phyloP scores from a whole-genome alignment of 495 filamentous ascomycete species.

The Daldinia grandis region DNA sequence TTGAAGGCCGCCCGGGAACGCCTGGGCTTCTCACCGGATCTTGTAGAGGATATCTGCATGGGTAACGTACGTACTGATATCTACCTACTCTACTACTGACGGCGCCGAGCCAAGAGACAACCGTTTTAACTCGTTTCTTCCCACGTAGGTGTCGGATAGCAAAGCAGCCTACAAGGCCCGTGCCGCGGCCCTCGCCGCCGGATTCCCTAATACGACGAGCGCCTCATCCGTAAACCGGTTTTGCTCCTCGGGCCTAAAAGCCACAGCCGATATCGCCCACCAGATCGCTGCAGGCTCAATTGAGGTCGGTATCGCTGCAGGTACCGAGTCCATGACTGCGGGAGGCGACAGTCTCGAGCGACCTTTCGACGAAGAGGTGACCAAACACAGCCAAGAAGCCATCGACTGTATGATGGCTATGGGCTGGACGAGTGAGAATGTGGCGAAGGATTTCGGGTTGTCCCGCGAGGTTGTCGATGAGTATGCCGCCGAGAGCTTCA shows the following conservation, averaged over 20 bases:
- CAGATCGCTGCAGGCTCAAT: conserved; percentile 84
- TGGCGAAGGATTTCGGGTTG: conserved; percentile 90
- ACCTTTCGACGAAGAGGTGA: conserved; percentile 81
- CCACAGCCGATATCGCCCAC: conserved; percentile 92
- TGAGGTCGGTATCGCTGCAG: conserved; percentile 85
- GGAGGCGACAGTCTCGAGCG: conserved; percentile 70
- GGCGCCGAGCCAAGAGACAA: too few relatives aligned
- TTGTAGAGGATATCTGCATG: conserved; percentile 91
- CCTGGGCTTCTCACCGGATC: conserved; percentile 78
- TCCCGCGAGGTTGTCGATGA: conserved; percentile 80
- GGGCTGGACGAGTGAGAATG: conserved; percentile 98
- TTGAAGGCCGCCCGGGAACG: conserved; percentile 77
- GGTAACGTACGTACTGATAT: conserved; percentile 75
- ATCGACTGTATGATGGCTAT: conserved; percentile 91
- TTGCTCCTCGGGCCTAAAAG: conserved; percentile 95
- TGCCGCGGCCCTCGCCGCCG: conserved; percentile 86
- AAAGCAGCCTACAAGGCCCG: conserved; percentile 92
- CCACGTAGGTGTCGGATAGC: conserved; percentile 76
- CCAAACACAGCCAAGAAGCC: conserved; percentile 75
- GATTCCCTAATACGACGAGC: conserved; percentile 88
- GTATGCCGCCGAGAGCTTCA: conserved; percentile 86
- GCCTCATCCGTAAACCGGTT: conserved; percentile 90
- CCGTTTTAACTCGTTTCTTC: neutral
- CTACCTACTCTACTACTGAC: neutral
- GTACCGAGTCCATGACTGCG: conserved; percentile 86